Conservation (phyloP, 495 filamentous ascomycete genomes). For the Chaetomium cochliodes region DNA sequence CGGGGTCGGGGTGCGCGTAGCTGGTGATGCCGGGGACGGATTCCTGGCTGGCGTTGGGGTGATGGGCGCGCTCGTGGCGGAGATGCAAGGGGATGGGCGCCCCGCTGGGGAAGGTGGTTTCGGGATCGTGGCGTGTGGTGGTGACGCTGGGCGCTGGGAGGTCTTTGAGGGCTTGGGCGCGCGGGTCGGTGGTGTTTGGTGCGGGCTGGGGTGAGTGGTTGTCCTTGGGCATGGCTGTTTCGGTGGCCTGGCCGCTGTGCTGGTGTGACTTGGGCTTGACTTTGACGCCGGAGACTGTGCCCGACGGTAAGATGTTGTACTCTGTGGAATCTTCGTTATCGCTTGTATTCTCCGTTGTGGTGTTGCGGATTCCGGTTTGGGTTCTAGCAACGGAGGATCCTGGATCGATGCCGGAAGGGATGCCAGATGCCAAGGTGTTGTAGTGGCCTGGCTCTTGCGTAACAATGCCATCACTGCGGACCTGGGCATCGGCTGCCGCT, state of each 20-base stretch:
- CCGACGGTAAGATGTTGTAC: slow-evolving; percentile 29
- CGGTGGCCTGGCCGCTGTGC: not conserved
- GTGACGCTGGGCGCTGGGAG: slow-evolving; percentile 5
- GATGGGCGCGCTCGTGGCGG: not conserved
- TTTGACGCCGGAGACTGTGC: slow-evolving; percentile 34
- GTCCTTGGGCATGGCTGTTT: slow-evolving; percentile 1
- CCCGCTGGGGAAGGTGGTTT: not conserved
- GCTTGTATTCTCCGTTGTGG: not conserved
- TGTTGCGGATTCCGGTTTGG: not conserved
- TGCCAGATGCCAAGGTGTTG: slow-evolving; percentile 34
- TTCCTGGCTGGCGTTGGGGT: slow-evolving; percentile 12
- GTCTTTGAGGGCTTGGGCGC: too few species aligned
- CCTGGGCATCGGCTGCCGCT: not conserved
- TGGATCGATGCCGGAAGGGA: slow-evolving; percentile 34
- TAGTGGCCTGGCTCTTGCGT: slow-evolving; percentile 27
- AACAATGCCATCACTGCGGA: not conserved
- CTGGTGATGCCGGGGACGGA: slow-evolving; percentile 4
- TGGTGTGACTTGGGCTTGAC: slow-evolving; percentile 16
- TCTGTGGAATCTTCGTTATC: not conserved
- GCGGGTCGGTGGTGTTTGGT: too few species aligned
- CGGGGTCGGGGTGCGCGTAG: not conserved
- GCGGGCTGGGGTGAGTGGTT: slow-evolving; percentile 3
- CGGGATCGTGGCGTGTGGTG: not conserved
- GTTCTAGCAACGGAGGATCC: slow-evolving; percentile 5
- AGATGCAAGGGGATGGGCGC: not conserved